Percentiles rank a stretch among this genome's conserved stretches.
Conservation (phyloP, 2,329 filamentous ascomycete genomes). For the Calonectria pauciramosa region DNA sequence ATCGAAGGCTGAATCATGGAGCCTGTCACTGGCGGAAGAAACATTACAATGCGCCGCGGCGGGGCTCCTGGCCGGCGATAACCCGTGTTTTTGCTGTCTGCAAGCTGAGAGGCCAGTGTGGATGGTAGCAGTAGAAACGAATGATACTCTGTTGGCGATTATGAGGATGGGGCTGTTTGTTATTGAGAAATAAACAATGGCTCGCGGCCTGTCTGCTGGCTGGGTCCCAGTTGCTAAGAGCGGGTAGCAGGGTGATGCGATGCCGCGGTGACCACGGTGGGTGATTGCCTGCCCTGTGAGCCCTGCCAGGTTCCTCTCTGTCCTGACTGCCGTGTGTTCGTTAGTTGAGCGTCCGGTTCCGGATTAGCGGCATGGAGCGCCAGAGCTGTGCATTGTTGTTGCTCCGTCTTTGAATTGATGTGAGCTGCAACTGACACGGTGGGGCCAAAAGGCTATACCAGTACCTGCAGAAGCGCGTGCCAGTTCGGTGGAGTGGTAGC, state of each 20-base stretch:
- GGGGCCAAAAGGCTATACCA: conserved; percentile 19
- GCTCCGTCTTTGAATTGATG: conserved; percentile 1
- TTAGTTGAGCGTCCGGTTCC: conserved; percentile 14
- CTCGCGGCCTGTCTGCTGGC: not conserved
- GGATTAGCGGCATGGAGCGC: conserved; percentile 24
- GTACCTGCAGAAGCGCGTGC: conserved; percentile 32
- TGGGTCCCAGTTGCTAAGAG: not conserved
- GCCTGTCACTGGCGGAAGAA: not conserved
- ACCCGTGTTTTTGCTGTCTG: not conserved
- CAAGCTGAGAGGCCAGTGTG: not conserved
- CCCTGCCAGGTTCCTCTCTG: not conserved
- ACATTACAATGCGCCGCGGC: not conserved
- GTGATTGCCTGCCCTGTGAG: not conserved
- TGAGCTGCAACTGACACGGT: conserved; percentile 23
- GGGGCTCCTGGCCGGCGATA: not conserved
- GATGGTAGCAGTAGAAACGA: conserved; percentile 12
- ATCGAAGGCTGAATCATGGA: not conserved
- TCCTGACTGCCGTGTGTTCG: not conserved
- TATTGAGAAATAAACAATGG: not conserved
- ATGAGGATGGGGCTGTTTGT: not conserved
- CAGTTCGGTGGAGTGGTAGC: conserved; percentile 26
- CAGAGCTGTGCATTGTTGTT: conserved; percentile 18
- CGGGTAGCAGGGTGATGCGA: not conserved
- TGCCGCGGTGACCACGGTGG: not conserved
- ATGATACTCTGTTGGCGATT: conserved; percentile 26